Conservation (phyloP, 129 eudicot genomes). For the Tagetes patula region DNA sequence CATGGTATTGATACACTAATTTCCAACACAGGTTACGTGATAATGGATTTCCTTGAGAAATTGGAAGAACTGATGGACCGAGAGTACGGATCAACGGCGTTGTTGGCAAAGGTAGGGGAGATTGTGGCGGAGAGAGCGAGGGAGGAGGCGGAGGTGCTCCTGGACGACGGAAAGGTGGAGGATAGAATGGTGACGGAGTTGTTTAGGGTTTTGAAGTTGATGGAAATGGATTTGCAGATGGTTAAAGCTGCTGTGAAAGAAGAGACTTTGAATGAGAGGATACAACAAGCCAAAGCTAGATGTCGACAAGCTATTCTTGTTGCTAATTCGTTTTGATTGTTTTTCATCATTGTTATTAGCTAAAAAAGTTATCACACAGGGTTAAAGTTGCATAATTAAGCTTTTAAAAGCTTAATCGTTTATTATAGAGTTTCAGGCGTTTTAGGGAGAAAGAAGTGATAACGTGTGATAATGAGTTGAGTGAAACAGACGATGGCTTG, state of each 20-base stretch:
- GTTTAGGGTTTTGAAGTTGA: slow-evolving; percentile 73
- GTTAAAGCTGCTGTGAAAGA: slow-evolving; percentile 86
- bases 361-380: too few relatives aligned
- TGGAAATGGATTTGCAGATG: slow-evolving; percentile 98
- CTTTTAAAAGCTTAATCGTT: too few relatives aligned
- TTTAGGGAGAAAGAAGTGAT: too few relatives aligned
- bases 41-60: slow-evolving; percentile 85
- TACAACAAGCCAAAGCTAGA: slow-evolving; percentile 72
- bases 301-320: slow-evolving; percentile 94
- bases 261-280: slow-evolving; percentile 75
- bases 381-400: too few relatives aligned
- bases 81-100: slow-evolving; percentile 67
- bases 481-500: too few relatives aligned
- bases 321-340: slow-evolving; percentile 68
- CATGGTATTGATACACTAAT: too few relatives aligned
- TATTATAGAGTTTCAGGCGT: too few relatives aligned
- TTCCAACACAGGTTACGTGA: slow-evolving; percentile 47
- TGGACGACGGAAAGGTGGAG: slow-evolving; percentile 88
- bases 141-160: slow-evolving; percentile 79
- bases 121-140: slow-evolving; percentile 83
- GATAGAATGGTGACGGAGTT: slow-evolving; percentile 88
- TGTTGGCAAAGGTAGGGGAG: slow-evolving; percentile 77
- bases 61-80: slow-evolving; percentile 60
- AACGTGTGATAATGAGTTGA: too few relatives aligned
- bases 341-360: too few relatives aligned